Conservation (phyloP, 2,329 filamentous ascomycete species). For the Pyrenochaeta sp. region DNA sequence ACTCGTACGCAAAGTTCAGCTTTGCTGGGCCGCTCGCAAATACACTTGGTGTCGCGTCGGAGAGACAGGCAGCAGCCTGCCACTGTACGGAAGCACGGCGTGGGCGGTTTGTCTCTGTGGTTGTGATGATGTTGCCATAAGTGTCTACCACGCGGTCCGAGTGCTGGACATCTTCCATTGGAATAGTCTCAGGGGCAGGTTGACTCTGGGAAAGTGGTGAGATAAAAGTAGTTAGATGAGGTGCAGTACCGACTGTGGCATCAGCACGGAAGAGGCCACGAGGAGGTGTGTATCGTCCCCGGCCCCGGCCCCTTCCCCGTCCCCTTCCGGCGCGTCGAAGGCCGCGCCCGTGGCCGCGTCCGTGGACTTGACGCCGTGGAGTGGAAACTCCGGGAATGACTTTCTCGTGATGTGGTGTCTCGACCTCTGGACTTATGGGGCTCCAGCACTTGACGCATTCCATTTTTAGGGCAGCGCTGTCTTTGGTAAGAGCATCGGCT, state of each 20-base stretch:
- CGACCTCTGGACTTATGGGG: conserved; percentile 30
- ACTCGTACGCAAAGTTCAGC: conserved; percentile 38
- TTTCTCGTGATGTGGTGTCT: too few species aligned
- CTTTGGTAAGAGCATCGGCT: conserved; percentile 12
- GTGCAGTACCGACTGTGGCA: conserved; percentile 12
- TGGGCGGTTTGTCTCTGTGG: conserved; percentile 3
- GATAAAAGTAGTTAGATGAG: conserved; percentile 7
- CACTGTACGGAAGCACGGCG: conserved; percentile 13
- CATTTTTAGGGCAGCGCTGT: conserved; percentile 16
- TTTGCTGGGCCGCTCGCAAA: conserved; percentile 1
- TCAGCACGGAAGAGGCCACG: conserved; percentile 16
- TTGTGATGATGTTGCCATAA: conserved; percentile 24
- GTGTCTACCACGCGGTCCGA: conserved; percentile 19
- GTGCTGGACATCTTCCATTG: conserved; percentile 18
- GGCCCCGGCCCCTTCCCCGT: conserved; percentile 3
- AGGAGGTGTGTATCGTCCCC: conserved; percentile 10
- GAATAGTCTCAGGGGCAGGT: conserved; percentile 2
- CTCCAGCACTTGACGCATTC: conserved; percentile 43
- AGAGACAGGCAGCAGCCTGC: too few species aligned
- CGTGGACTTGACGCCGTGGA: too few species aligned
- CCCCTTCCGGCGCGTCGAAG: neutral
- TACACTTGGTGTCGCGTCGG: neutral
- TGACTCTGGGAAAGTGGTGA: conserved; percentile 13
- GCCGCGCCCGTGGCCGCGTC: too few species aligned
- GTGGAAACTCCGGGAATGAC: too few species aligned